Base-by-base conservation (phyloP, 2,329 filamentous ascomycete species). In the Penicillium sp. region DNA sequence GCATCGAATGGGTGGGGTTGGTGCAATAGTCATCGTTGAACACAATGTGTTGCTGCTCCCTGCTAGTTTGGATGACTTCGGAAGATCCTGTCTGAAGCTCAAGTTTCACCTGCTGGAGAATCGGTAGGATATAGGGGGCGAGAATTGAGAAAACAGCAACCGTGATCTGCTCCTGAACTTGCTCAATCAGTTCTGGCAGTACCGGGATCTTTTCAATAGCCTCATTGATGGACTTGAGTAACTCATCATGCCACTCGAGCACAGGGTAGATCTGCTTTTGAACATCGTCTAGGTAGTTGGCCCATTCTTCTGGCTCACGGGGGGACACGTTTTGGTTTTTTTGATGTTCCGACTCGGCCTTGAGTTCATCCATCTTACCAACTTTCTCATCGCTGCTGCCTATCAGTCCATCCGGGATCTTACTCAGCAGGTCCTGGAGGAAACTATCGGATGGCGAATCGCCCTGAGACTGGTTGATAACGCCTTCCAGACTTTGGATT, bases 1-100 rank as follows among this genome's bases (percentile, higher is more conserved):
- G 82, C 93, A 97, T 97, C 21, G 92, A 96, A 81, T 97, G 93
- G 1, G 93, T 97, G 0, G 93, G 94, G 72, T 97, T 90, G 21
- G 87, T 88, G 65, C 82, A 90, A 56, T 85, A 65, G 72, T 96
- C 90, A 67, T 97, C 89, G 49, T 91, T 79, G 78, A 97, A 97
- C 54, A 97, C 92, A 68, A 96, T 85, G 71, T 91, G 88, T 79
- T 97, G 93, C 81, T 96, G 90, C 56, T 90, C 86, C 75, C 90
- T 85, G 75, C 91, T 94, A 81, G 90, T 93, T 70, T 91, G 84
- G 66, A 97, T 96, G 71, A 97, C 90, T 76, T 96, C 91, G 2
- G 87, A 89, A 3, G 92, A 95, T 35, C 93, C 93, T 3, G 91
- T 93, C 68, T 89, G 88, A 49, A 97, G 87, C 81, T 97, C 93